A percentile compares a stretch with the other conserved stretches of the same genome.
Conservation (phyloP, 352 stramenopile genomes). For the Aphanomyces cochlioides region DNA sequence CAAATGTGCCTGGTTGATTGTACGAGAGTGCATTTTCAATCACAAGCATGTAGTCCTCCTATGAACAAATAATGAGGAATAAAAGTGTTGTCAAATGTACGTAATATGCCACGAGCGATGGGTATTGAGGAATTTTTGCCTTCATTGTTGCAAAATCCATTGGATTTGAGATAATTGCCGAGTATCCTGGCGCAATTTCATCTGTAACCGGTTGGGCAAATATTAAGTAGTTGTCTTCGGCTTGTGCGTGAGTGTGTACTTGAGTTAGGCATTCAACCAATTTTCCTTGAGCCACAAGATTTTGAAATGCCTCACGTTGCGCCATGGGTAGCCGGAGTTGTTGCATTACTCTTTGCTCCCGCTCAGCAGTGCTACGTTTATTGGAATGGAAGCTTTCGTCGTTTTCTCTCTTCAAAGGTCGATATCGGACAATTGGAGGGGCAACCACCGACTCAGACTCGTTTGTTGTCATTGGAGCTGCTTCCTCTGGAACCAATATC, state of each 20-base stretch:
- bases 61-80: slow-evolving; percentile 10
- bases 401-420: slow-evolving; percentile 16
- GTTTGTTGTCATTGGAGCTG: neutral
- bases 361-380: slow-evolving; percentile 4
- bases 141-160: slow-evolving; percentile 95
- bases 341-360: slow-evolving; percentile 35
- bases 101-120: slow-evolving; percentile 69
- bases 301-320: slow-evolving; percentile 55
- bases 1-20: slow-evolving; percentile 60
- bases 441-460: neutral
- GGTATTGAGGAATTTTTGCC: slow-evolving; percentile 71
- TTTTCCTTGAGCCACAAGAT: slow-evolving; percentile 24
- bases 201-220: slow-evolving; percentile 89
- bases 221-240: slow-evolving; percentile 66
- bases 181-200: slow-evolving; percentile 90
- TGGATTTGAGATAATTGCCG: slow-evolving; percentile 76
- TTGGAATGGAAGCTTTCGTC: neutral
- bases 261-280: slow-evolving; percentile 8
- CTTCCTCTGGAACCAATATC: neutral
- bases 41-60: slow-evolving; percentile 70
- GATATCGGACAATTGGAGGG: slow-evolving; percentile 35
- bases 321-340: slow-evolving; percentile 40
- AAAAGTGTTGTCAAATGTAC: slow-evolving; percentile 42
- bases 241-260: slow-evolving; percentile 19
- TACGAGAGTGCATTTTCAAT: slow-evolving; percentile 80